Conservation (phyloP, 139 green algal genomes). For the Coccomyxa sp. region DNA sequence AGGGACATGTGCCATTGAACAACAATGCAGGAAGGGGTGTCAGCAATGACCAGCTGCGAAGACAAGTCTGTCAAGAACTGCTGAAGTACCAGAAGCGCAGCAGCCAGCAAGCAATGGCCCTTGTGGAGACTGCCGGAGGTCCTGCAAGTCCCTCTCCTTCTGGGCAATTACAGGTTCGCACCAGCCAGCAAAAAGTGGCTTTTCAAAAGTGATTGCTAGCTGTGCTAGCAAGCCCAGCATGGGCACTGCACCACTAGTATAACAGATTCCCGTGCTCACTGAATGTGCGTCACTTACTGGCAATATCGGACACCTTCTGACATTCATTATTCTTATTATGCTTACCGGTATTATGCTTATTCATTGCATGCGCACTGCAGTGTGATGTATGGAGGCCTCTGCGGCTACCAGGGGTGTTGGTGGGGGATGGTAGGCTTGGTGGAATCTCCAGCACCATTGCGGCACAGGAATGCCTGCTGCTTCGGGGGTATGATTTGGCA, state of each 20-base stretch:
- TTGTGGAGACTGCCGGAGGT: conserved; percentile 93
- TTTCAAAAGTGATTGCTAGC: too few species aligned
- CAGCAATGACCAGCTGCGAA: neutral
- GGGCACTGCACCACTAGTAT: too few species aligned
- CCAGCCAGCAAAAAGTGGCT: too few species aligned
- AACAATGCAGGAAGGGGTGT: neutral
- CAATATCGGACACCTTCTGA: too few species aligned
- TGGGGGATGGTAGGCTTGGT: conserved; percentile 85
- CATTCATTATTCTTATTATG: too few species aligned
- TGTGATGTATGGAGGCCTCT: conserved; percentile 74
- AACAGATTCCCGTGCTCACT: too few species aligned
- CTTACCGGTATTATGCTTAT: too few species aligned
- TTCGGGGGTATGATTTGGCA: conserved; percentile 71
- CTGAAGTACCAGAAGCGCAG: too few species aligned
- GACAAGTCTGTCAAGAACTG: too few species aligned
- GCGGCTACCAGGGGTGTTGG: conserved; percentile 79
- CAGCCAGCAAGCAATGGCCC: conserved; percentile 23
- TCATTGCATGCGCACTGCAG: conserved; percentile 32
- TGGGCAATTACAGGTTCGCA: conserved; percentile 66
- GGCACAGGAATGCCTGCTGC: conserved; percentile 63
- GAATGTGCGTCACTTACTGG: too few species aligned
- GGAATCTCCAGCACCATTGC: conserved; percentile 89
- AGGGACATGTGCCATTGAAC: too few species aligned
- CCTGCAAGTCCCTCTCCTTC: conserved; percentile 79
- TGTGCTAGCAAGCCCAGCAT: too few species aligned